Percentiles rank a stretch among this genome's conserved stretches.
These are phyloP conservation scores for Scenedesmus sp. DNA, from an alignment of 163 green algal genomes.

Conservation along the genomic window DNA sequence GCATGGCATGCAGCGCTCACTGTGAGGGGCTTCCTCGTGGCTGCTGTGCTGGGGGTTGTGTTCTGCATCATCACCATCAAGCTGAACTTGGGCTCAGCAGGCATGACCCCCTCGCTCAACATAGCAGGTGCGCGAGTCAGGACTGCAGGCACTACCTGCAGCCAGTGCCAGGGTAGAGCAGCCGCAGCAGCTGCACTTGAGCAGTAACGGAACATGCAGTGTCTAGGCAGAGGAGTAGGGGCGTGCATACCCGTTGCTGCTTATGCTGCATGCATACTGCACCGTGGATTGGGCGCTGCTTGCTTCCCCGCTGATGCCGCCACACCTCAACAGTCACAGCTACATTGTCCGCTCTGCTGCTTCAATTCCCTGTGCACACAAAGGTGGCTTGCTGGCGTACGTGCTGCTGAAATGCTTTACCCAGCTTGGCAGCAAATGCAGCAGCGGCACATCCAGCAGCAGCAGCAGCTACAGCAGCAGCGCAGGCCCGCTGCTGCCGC, in stretches of 20 bases:
- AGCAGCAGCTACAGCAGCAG: background rate
- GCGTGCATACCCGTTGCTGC: background rate
- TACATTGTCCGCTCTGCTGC: background rate
- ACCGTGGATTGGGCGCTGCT: too few relatives aligned
- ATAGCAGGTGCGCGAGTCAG: background rate
- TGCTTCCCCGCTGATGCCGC: too few relatives aligned
- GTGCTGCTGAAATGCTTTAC: conserved; percentile 1
- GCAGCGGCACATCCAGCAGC: background rate
- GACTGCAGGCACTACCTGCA: background rate
- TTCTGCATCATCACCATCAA: conserved; percentile 27
- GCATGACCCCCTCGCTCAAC: conserved; percentile 25
- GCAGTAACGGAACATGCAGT: background rate
- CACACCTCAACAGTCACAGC: background rate
- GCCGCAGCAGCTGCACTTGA: background rate
- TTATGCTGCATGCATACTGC: too few relatives aligned
- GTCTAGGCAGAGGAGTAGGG: too few relatives aligned
- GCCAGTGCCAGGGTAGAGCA: too few relatives aligned
- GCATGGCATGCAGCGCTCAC: background rate
- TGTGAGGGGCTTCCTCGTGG: background rate
- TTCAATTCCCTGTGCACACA: background rate
- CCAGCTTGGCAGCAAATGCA: background rate
- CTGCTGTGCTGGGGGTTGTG: background rate
- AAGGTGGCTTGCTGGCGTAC: background rate
- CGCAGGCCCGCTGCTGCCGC: background rate
- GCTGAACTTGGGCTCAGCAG: background rate